These are phyloP conservation scores for Cytospora schulzeri DNA, from an alignment of 2,329 filamentous ascomycete species.

Conservation along the genomic window DNA sequence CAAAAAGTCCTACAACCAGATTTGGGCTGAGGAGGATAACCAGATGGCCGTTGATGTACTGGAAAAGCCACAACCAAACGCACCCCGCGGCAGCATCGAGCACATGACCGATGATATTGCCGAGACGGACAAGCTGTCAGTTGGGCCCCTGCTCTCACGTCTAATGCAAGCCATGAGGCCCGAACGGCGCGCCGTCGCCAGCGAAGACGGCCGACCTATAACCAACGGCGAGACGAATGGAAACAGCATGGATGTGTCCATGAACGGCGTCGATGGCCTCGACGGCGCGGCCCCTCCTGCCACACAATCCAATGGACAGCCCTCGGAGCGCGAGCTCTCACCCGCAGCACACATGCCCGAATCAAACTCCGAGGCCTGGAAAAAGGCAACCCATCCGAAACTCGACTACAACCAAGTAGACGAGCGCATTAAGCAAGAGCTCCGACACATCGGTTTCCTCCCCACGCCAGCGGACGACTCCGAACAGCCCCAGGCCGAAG, in stretches of 20 bases:
- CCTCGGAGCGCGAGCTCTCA: conserved; percentile 47
- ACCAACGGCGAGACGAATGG: conserved; percentile 50
- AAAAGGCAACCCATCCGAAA: conserved; percentile 72
- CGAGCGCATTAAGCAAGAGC: conserved; percentile 86
- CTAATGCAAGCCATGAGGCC: conserved; percentile 80
- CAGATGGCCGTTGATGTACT: conserved; percentile 71
- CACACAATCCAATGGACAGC: conserved; percentile 24
- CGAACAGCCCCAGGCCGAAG: conserved; percentile 22
- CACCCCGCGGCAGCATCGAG: conserved; percentile 82
- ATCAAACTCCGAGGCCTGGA: conserved; percentile 74
- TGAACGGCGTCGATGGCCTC: conserved; percentile 55
- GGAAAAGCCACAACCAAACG: conserved; percentile 75
- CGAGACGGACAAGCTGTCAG: conserved; percentile 86
- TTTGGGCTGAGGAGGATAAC: conserved; percentile 94
- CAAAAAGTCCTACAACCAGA: conserved; percentile 81
- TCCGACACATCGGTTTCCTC: conserved; percentile 87
- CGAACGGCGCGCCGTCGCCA: conserved; percentile 57
- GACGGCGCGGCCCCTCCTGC: conserved; percentile 36
- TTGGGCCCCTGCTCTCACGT: conserved; percentile 82
- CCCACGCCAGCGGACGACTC: conserved; percentile 45
- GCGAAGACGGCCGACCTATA: conserved; percentile 59
- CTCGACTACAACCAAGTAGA: conserved; percentile 87
- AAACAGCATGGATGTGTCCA: conserved; percentile 46
- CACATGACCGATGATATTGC: conserved; percentile 83
- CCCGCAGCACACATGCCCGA: conserved; percentile 82